Percentiles rank a stretch among this genome's conserved stretches.
phyloP scores from a whole-genome alignment of 2,329 filamentous ascomycete species.

The Cordyceps cateniannulata region DNA sequence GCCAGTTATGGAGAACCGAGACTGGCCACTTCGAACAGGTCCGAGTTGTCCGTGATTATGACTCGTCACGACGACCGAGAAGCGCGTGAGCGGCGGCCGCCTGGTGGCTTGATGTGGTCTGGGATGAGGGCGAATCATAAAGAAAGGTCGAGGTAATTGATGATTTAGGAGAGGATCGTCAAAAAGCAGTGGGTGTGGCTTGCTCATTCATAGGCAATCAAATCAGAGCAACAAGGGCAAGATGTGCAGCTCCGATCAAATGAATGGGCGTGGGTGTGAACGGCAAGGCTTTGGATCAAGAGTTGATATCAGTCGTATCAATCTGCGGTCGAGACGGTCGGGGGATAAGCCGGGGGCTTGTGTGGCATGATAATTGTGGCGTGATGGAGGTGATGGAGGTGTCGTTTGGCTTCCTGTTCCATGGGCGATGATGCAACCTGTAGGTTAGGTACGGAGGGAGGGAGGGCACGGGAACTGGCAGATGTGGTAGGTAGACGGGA shows the following conservation, averaged over 20 bases:
- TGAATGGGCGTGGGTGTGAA: not conserved
- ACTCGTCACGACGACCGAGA: not conserved
- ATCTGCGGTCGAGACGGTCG: not conserved
- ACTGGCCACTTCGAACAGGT: too few relatives aligned
- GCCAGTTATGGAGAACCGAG: not conserved
- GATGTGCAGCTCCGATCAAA: slow-evolving; percentile 6
- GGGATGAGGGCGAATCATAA: not conserved
- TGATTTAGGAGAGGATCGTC: not conserved
- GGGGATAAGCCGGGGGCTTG: slow-evolving; percentile 5
- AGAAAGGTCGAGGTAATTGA: not conserved
- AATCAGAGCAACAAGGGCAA: not conserved
- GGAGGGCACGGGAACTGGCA: not conserved
- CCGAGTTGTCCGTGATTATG: not conserved
- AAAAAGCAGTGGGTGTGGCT: not conserved
- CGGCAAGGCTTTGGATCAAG: not conserved
- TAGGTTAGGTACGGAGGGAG: not conserved
- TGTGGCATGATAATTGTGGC: not conserved
- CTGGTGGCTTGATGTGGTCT: not conserved
- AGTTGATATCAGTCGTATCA: not conserved
- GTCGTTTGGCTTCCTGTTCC: not conserved
- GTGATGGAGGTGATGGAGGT: not conserved
- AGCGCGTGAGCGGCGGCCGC: not conserved
- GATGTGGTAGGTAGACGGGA: not conserved
- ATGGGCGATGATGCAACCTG: not conserved
- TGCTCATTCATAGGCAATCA: not conserved